Evolutionary conservation across 306 rosid species (phyloP).

Genomic region (Mimosa pudica): DNA sequence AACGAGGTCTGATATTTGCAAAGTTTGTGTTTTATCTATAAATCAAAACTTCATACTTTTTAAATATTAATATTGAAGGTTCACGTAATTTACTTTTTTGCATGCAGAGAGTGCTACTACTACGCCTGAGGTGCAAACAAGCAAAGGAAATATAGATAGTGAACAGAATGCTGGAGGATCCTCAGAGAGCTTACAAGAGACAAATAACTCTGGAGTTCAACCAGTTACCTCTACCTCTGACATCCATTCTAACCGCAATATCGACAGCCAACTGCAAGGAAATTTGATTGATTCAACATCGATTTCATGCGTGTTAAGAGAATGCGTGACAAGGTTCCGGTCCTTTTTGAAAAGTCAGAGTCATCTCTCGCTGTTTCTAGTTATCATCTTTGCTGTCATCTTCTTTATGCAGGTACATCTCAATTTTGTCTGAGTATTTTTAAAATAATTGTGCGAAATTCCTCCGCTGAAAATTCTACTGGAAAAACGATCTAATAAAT

Average conservation of each 20-base stretch:
- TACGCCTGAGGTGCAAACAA: constrained; percentile 39
- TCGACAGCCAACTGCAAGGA: constrained; percentile 45
- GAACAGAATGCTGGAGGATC: constrained; percentile 54
- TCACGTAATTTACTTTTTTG: constrained; percentile 31
- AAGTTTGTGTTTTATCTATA: constrained; percentile 24
- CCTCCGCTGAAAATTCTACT: too few relatives aligned
- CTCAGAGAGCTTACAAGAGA: constrained; percentile 48
- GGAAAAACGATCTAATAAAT: too few relatives aligned
- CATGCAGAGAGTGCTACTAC: constrained; percentile 43
- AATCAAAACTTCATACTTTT: constrained; percentile 21
- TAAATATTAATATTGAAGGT: constrained; percentile 24
- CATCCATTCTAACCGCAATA: constrained; percentile 36
- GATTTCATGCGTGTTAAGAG: constrained; percentile 51
- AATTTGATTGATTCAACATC: constrained; percentile 38
- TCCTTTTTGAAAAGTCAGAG: constrained; percentile 66
- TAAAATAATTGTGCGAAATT: too few relatives aligned
- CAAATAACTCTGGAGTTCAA: constrained; percentile 31
- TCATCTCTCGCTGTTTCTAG: constrained; percentile 60
- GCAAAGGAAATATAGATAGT: constrained; percentile 39
- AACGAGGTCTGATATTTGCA: constrained; percentile 43
- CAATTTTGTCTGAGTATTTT: background rate
- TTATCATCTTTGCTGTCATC: constrained; percentile 65
- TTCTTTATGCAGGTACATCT: constrained; percentile 86
- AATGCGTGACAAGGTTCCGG: constrained; percentile 46
- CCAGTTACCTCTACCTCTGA: constrained; percentile 38